These are phyloP conservation scores for Psilocybe subaeruginosa DNA, from an alignment of 768 basidiomycete species.

Conservation along the genomic window DNA sequence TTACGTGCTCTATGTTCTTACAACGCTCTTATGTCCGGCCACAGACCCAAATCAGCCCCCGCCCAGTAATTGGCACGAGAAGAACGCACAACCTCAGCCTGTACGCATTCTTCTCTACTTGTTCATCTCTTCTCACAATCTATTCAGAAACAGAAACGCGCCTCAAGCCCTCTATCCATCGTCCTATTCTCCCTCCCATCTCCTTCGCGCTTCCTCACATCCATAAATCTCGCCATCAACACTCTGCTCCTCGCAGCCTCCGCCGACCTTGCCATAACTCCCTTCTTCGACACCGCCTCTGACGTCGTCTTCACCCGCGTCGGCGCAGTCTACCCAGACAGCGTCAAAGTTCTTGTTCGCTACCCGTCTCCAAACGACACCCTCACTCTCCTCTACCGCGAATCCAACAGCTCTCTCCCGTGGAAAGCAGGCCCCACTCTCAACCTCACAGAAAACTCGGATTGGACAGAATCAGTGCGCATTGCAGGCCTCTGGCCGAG, in stretches of 20 bases:
- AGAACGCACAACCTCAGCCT: neutral
- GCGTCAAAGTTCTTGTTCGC: constrained; percentile 65
- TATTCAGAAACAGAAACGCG: neutral
- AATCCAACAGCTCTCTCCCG: constrained; percentile 27
- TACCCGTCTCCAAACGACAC: constrained; percentile 47
- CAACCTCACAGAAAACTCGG: constrained; percentile 42
- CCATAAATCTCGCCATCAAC: constrained; percentile 34
- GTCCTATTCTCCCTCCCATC: constrained; percentile 40
- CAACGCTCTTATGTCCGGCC: constrained; percentile 14
- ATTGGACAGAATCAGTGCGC: constrained; percentile 62
- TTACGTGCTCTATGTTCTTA: constrained; percentile 30
- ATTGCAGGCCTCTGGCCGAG: constrained; percentile 67
- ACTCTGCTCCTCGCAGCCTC: constrained; percentile 33
- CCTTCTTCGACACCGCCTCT: constrained; percentile 55
- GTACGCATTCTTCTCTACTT: no score
- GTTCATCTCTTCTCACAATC: no score
- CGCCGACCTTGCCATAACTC: constrained; percentile 56
- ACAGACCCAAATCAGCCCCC: neutral
- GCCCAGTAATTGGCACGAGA: constrained; percentile 6
- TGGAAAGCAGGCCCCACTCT: constrained; percentile 64
- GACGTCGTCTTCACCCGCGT: constrained; percentile 68
- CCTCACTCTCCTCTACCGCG: constrained; percentile 51
- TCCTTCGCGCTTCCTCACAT: constrained; percentile 29
- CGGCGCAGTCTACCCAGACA: constrained; percentile 69
- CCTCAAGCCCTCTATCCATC: constrained; percentile 15